Base-by-base conservation (phyloP, 345 rosid genomes). In the Cardiospermum halicacabum region DNA sequence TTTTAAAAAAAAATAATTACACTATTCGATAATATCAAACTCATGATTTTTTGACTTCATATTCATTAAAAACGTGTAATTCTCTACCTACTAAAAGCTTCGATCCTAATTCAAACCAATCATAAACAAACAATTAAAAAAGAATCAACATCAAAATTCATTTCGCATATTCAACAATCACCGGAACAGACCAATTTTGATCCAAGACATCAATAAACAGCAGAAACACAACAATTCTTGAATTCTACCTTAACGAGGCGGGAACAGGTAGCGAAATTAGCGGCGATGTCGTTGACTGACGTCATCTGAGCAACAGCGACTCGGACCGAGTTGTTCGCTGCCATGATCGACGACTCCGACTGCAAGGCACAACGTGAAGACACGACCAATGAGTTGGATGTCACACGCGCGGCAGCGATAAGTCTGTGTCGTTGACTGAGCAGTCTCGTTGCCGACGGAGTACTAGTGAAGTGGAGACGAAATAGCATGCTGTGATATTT, bases 291-390 rank as follows among this genome's bases (percentile, higher is more conserved):
- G 81, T 84, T 86, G 78, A 86, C 56, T 26, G 98, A 90, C 32
- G 98, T 90, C 96, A 93, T 93, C 85, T 90, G 98, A 65, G 81
- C 92, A n/a, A 92, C 94, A 56, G 97, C 98, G 50, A 93, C 87
- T 58, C 96, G 89, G 76, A 85, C 88, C 0, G 82, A 75, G 60
- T 70, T 76, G 58, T 79, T 45, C 62, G 67, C 57, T 12, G 91
- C 78, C 82, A 85, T 82, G 69, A 64, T 65, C 53, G 72, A 13
- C 53, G 72, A 13, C 11, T 25, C 62, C 7, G 71, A 40, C 32
- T 50, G 37, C n/a, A n/a, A n/a, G 39, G 65, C 56, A 61, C 79
- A 68, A 56, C 45, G 63, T 66, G 72, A 63, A 56, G 21, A 50
- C 12, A 69, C 69, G 31, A 58, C 43, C 58, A 64, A 6, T 3